Conservation (phyloP, 306 rosid genomes). For the Acacia crassicarpa region DNA sequence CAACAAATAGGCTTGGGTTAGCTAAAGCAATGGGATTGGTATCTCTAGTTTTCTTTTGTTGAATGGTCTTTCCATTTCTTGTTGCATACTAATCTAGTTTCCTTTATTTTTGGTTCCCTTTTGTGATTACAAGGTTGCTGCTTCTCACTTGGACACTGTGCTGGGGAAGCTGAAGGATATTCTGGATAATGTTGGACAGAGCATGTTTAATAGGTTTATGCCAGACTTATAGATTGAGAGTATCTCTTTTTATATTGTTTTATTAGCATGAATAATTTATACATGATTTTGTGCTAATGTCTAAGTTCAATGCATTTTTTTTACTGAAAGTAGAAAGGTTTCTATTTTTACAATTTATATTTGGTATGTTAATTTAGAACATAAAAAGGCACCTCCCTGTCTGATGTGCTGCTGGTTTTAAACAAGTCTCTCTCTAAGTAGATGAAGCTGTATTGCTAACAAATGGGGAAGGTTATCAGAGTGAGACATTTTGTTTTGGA, state of each 20-base stretch:
- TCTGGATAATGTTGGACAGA: slow-evolving; percentile 87
- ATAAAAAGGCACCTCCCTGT: slow-evolving; percentile 6
- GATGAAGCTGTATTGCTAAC: neutral
- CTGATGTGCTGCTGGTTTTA: slow-evolving; percentile 1
- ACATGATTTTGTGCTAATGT: neutral
- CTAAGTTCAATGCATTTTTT: neutral
- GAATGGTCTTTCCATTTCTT: slow-evolving; percentile 31
- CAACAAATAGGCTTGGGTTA: slow-evolving; percentile 89
- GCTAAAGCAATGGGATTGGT: slow-evolving; percentile 99
- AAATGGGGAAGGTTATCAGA: neutral
- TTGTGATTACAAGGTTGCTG: slow-evolving; percentile 73
- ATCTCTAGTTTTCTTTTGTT: slow-evolving; percentile 28
- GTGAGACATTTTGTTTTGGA: neutral
- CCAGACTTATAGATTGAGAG: slow-evolving; percentile 36
- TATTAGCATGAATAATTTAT: neutral
- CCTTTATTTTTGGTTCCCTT: neutral
- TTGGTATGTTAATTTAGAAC: neutral
- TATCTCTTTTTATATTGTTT: slow-evolving; percentile 28
- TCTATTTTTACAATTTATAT: neutral
- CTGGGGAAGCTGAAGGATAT: slow-evolving; percentile 91
- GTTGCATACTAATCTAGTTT: slow-evolving; percentile 28
- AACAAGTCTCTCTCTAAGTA: neutral
- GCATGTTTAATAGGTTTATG: slow-evolving; percentile 76
- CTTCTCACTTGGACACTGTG: slow-evolving; percentile 97
- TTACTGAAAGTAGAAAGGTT: neutral